A percentile compares a stretch with the other conserved stretches of the same genome.
These are phyloP conservation scores for Backusella psychrophila DNA, from an alignment of 192 early-diverging fungal genomes.

Conservation along the genomic window DNA sequence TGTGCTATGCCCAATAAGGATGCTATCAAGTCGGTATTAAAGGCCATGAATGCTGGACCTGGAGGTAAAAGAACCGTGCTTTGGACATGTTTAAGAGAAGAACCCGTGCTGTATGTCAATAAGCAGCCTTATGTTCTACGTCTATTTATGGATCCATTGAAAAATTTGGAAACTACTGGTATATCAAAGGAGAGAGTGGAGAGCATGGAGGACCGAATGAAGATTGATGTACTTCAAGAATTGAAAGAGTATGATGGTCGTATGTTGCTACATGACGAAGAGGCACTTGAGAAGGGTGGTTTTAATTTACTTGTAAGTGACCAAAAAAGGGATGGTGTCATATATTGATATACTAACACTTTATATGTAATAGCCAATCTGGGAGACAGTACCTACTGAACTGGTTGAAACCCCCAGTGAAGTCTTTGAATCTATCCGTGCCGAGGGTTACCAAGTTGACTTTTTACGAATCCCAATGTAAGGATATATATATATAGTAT, in stretches of 20 bases:
- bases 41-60: constrained; percentile 49
- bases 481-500: constrained; percentile 6
- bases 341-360: not conserved
- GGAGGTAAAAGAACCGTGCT: constrained; percentile 36
- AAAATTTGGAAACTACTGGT: constrained; percentile 62
- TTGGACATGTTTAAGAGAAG: constrained; percentile 65
- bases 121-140: constrained; percentile 57
- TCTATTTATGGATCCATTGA: constrained; percentile 51
- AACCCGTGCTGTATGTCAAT: constrained; percentile 63
- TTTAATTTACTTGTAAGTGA: constrained; percentile 49
- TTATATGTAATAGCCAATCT: constrained; percentile 25
- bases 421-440: constrained; percentile 51
- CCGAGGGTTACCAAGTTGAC: constrained; percentile 53
- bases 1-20: constrained; percentile 64
- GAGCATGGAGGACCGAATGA: constrained; percentile 59
- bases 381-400: constrained; percentile 54
- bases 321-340: not conserved
- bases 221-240: constrained; percentile 51
- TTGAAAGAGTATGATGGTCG: constrained; percentile 48
- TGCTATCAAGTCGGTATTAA: constrained; percentile 47
- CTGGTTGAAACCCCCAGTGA: constrained; percentile 58
- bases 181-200: constrained; percentile 62
- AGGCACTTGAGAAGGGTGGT: constrained; percentile 37
- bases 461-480: constrained; percentile 61
- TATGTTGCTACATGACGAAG: constrained; percentile 59